Conservation (phyloP, 2,329 filamentous ascomycete species). For the Westerdykella ornata region DNA sequence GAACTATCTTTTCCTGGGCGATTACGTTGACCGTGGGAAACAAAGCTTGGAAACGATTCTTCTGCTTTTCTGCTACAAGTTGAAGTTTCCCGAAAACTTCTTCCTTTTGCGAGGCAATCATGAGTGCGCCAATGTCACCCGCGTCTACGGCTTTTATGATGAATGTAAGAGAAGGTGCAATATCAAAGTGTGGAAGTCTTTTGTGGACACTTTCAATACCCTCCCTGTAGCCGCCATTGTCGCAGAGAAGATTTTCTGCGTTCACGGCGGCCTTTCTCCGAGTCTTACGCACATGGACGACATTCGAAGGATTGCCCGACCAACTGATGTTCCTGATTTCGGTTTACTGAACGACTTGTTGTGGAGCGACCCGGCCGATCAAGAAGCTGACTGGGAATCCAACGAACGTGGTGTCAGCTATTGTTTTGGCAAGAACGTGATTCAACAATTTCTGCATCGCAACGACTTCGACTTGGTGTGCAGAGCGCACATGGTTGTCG, state of each 20-base stretch:
- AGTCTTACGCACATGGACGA: slow-evolving; percentile 96
- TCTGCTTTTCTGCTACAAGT: slow-evolving; percentile 88
- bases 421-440: slow-evolving; percentile 97
- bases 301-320: slow-evolving; percentile 89
- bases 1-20: slow-evolving; percentile 90
- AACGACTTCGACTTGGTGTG: slow-evolving; percentile 98
- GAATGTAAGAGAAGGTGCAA: slow-evolving; percentile 96
- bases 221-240: slow-evolving; percentile 95
- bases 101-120: slow-evolving; percentile 92
- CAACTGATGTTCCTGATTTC: slow-evolving; percentile 95
- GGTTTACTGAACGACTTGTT: slow-evolving; percentile 89
- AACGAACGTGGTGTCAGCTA: slow-evolving; percentile 97
- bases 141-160: slow-evolving; percentile 96
- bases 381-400: slow-evolving; percentile 96
- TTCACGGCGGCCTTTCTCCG: slow-evolving; percentile 89
- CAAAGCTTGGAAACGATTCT: slow-evolving; percentile 93
- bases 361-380: slow-evolving; percentile 96
- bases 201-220: slow-evolving; percentile 93
- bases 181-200: slow-evolving; percentile 97
- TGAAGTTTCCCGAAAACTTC: slow-evolving; percentile 92
- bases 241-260: slow-evolving; percentile 94
- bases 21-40: slow-evolving; percentile 95
- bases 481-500: slow-evolving; percentile 97
- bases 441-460: slow-evolving; percentile 86
- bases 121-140: slow-evolving; percentile 91